Percentiles rank a stretch among this genome's conserved stretches.
phyloP scores from a whole-genome alignment of 768 basidiomycete species.

The Termitomyces heimii region DNA sequence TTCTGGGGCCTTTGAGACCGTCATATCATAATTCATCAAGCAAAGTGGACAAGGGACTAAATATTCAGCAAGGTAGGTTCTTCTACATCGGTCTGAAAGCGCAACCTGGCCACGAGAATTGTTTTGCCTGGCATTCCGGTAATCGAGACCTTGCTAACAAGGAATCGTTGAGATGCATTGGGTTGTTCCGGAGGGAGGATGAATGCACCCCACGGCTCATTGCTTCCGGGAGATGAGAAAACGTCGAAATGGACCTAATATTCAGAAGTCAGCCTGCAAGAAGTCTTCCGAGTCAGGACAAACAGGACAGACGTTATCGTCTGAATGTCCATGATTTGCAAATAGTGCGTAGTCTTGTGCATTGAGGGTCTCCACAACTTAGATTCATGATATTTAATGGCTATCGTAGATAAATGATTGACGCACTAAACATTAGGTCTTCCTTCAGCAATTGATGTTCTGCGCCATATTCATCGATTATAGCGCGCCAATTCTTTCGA shows the following conservation, averaged over 20 bases:
- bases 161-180: background rate
- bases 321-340: conserved; percentile 7
- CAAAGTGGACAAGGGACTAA: background rate
- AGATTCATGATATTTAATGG: background rate
- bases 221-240: background rate
- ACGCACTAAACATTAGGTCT: conserved; percentile 5
- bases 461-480: conserved; percentile 2
- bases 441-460: conserved; percentile 4
- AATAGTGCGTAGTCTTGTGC: conserved; percentile 6
- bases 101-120: conserved; percentile 5
- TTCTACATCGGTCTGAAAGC: conserved; percentile 8
- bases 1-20: too few species aligned
- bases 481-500: background rate
- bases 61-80: conserved; percentile 4
- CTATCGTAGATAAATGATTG: background rate
- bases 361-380: conserved; percentile 11
- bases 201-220: conserved; percentile 5
- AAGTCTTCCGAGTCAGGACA: background rate
- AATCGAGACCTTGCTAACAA: background rate
- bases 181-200: background rate
- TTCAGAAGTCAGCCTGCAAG: background rate
- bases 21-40: background rate
- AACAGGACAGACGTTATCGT: background rate
- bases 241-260: conserved; percentile 8
- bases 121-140: conserved; percentile 1